Evolutionary conservation across 345 rosid species (phyloP).

Genomic region (Acer saccharum): DNA sequence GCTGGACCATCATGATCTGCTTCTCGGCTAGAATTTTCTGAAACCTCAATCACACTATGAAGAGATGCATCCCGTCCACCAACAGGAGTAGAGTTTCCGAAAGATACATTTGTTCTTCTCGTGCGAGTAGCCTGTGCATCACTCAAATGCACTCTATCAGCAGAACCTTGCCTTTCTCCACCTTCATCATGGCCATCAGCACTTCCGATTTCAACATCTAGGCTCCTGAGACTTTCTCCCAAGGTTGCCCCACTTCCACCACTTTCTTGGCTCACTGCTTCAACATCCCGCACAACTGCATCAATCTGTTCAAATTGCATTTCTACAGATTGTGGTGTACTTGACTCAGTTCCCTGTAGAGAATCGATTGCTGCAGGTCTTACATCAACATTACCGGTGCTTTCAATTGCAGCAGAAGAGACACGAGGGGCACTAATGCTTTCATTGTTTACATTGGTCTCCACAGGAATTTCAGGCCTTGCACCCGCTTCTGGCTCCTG

Average conservation of each 20-base stretch:
- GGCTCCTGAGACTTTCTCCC: slow-evolving; percentile 94
- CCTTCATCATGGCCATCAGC: slow-evolving; percentile 99
- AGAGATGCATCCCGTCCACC: slow-evolving; percentile 78
- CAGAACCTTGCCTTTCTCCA: slow-evolving; percentile 81
- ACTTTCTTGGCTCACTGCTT: slow-evolving; percentile 98
- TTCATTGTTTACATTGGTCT: slow-evolving; percentile 47
- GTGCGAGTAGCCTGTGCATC: slow-evolving; percentile 66
- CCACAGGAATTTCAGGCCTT: slow-evolving; percentile 51
- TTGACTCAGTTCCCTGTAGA: slow-evolving; percentile 40
- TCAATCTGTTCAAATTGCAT: slow-evolving; percentile 95
- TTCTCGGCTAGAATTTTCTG: slow-evolving; percentile 85
- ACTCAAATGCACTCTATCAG: slow-evolving; percentile 53
- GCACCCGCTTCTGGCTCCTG: slow-evolving; percentile 50
- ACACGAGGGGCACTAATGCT: slow-evolving; percentile 43
- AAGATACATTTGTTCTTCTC: slow-evolving; percentile 65
- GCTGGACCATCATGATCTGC: slow-evolving; percentile 77
- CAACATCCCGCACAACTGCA: slow-evolving; percentile 76
- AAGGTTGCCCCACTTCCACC: slow-evolving; percentile 94
- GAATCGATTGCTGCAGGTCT: slow-evolving; percentile 48
- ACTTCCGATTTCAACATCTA: slow-evolving; percentile 98
- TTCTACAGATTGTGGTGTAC: slow-evolving; percentile 65
- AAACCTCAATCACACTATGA: slow-evolving; percentile 89
- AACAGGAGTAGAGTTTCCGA: slow-evolving; percentile 52
- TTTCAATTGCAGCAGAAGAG: slow-evolving; percentile 43
- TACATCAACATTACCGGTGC: slow-evolving; percentile 47